Base-by-base conservation (phyloP, 1,284 basidiomycete genomes). In the Cutaneotrichosporon cyanovorans region DNA sequence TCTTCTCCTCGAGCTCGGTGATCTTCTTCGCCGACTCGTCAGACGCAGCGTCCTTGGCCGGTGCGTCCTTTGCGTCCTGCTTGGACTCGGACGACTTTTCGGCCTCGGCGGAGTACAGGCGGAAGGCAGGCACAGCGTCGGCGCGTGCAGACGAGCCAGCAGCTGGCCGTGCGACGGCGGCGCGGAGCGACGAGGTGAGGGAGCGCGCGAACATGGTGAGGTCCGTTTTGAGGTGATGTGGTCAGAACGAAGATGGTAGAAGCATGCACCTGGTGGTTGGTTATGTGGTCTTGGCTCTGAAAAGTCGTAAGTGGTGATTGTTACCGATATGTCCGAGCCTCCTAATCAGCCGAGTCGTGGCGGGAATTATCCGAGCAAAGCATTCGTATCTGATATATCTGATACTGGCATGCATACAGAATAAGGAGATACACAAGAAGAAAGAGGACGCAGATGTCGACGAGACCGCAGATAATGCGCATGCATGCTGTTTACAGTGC, bases 1-100 rank as follows among this genome's bases (percentile, higher is more conserved):
- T 11, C 54, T 56, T 50, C 19, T 31, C 54, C 48, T 56, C 50
- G 25, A 52, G 50, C 42, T 52, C 50, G 42, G 54, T 44, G 40
- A 56, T 49, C 54, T 56, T 52, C 50, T 52, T 56, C 5, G 34
- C 30, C 32, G 25, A 33, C 45, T 51, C 53, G 33, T 53, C 47
- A 31, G 43, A 23, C n/a, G 19, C 21, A 28, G 21, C 23, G 44
- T 42, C 44, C 41, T 33, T 43, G 25, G 25, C n/a, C n/a, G n/a
- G n/a, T n/a, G 21, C 23, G 44, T 42, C 44, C 41, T 33, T 43
- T 7, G 25, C 34, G 36, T 32, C 25, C n/a, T 46, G 18, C 39
- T 51, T 43, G 30, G 16, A 37, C 25, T 28, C 25, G 40, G 28
- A n/a, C 5, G 18, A 23, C 20, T 46, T 36, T 28, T 47, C 37